A percentile compares a stretch with the other conserved stretches of the same genome.
phyloP scores from a whole-genome alignment of 192 early-diverging fungal species.

The Spinellus fusiger region DNA sequence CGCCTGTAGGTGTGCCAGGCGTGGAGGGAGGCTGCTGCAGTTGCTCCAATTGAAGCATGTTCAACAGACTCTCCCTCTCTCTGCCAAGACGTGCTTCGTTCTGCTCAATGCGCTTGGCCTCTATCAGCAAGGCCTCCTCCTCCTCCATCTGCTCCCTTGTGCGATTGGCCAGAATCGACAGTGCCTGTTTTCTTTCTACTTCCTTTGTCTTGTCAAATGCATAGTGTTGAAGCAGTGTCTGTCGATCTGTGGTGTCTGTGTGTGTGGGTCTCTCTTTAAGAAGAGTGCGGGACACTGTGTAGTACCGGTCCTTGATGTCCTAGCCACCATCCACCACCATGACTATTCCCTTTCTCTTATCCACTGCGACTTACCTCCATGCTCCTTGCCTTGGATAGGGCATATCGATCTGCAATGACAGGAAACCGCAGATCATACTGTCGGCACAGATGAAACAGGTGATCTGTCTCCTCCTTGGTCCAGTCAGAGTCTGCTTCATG shows the following conservation, averaged over 20 bases:
- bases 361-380: constrained; percentile 49
- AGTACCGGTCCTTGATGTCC: constrained; percentile 89
- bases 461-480: constrained; percentile 82
- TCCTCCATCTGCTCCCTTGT: constrained; percentile 79
- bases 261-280: constrained; percentile 45
- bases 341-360: too few relatives aligned
- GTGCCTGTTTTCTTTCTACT: constrained; percentile 73
- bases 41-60: constrained; percentile 49
- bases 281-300: constrained; percentile 59
- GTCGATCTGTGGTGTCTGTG: constrained; percentile 21
- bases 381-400: constrained; percentile 40
- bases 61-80: constrained; percentile 76
- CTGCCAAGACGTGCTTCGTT: constrained; percentile 69
- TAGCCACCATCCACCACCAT: too few relatives aligned
- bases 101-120: constrained; percentile 74
- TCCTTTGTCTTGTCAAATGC: constrained; percentile 56
- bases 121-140: constrained; percentile 75
- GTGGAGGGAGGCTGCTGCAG: constrained; percentile 29
- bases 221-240: constrained; percentile 29
- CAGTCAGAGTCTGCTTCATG: constrained; percentile 63
- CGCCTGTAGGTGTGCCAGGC: constrained; percentile 18
- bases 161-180: constrained; percentile 64
- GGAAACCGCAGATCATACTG: constrained; percentile 77
- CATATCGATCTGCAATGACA: constrained; percentile 83
- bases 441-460: constrained; percentile 67